Evolutionary conservation across 768 basidiomycete genomes (phyloP).

Genomic region (Nidularia pulvinata): DNA sequence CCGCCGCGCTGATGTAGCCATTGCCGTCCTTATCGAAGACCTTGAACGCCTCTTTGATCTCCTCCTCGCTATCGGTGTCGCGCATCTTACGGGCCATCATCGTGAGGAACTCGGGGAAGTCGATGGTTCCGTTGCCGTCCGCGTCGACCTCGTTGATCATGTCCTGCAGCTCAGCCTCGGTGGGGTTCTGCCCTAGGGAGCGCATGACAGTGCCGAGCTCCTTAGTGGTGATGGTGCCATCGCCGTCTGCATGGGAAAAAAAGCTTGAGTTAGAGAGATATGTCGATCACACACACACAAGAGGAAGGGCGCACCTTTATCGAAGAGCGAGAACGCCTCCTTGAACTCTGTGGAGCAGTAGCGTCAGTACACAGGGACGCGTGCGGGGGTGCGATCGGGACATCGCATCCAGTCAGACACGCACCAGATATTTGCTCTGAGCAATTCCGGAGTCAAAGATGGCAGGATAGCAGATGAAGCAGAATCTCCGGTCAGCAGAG

Average conservation of each 20-base stretch:
- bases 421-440: slow-evolving; percentile 90
- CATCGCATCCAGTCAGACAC: slow-evolving; percentile 14
- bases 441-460: not conserved
- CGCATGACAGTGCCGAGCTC: slow-evolving; percentile 51
- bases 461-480: not conserved
- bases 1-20: slow-evolving; percentile 87
- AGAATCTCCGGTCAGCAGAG: too few relatives aligned
- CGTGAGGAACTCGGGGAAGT: slow-evolving; percentile 44
- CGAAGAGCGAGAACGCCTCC: slow-evolving; percentile 98
- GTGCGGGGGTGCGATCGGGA: not conserved
- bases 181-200: slow-evolving; percentile 45
- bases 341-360: slow-evolving; percentile 73
- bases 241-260: slow-evolving; percentile 29
- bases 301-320: slow-evolving; percentile 67
- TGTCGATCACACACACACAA: not conserved
- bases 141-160: slow-evolving; percentile 51
- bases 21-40: slow-evolving; percentile 97
- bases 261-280: not conserved
- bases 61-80: slow-evolving; percentile 39
- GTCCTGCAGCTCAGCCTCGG: slow-evolving; percentile 44
- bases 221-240: slow-evolving; percentile 47
- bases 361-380: too few relatives aligned
- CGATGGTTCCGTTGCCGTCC: slow-evolving; percentile 42
- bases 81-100: slow-evolving; percentile 44
- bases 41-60: slow-evolving; percentile 47